A percentile compares a stretch with the other conserved stretches of the same genome.
These are phyloP conservation scores for Paxillus involutus DNA, from an alignment of 768 basidiomycete species.

Conservation along the genomic window DNA sequence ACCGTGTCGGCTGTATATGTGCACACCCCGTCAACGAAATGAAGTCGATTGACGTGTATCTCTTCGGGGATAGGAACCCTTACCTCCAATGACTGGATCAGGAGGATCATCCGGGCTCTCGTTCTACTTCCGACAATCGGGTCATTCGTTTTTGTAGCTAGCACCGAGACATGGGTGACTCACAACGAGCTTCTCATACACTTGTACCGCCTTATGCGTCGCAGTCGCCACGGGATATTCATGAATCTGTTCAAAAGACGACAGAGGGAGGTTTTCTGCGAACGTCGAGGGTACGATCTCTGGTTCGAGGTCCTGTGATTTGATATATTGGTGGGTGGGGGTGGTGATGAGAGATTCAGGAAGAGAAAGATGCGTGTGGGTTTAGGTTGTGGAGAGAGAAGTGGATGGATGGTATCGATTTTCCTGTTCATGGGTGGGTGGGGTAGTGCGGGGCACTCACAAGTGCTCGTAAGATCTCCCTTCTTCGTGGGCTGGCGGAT, in stretches of 20 bases:
- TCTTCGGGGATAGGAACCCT: conserved; percentile 7
- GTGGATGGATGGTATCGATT: not conserved
- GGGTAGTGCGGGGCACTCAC: conserved; percentile 45
- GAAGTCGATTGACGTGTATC: not conserved
- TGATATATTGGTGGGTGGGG: not conserved
- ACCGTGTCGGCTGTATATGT: conserved; percentile 81
- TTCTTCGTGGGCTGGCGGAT: conserved; percentile 82
- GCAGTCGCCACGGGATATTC: conserved; percentile 80
- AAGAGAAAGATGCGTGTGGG: not conserved
- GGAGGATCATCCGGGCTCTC: conserved; percentile 67
- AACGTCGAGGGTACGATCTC: conserved; percentile 79
- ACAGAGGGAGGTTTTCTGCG: conserved; percentile 69
- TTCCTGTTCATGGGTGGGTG: not conserved
- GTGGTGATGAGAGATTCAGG: too few relatives aligned
- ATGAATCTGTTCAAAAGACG: conserved; percentile 66
- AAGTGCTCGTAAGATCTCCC: conserved; percentile 76
- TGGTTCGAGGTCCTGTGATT: conserved; percentile 57
- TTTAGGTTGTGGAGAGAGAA: not conserved
- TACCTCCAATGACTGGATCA: conserved; percentile 79
- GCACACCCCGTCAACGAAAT: not conserved
- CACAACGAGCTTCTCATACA: conserved; percentile 80
- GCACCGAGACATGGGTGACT: conserved; percentile 20
- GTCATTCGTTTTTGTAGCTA: not conserved
- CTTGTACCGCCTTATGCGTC: conserved; percentile 80
- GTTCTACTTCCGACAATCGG: conserved; percentile 28